These are phyloP conservation scores for Symbiodinium natans DNA, from an alignment of 73 alveolate genomes.

Conservation along the genomic window DNA sequence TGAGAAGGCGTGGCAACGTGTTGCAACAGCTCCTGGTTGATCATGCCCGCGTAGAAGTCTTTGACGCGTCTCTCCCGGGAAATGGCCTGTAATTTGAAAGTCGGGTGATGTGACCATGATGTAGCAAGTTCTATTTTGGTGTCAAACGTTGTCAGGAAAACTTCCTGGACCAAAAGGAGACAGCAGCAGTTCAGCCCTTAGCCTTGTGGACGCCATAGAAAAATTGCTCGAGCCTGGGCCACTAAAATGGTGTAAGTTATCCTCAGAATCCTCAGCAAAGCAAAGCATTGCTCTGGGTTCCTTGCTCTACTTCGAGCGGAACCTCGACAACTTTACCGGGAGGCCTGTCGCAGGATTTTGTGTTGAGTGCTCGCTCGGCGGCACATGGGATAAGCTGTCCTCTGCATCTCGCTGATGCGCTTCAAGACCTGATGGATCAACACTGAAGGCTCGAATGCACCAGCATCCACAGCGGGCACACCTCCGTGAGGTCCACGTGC, in stretches of 20 bases:
- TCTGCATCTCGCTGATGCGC: constrained; percentile 87
- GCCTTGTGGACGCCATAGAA: constrained; percentile 68
- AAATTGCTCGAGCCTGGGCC: constrained; percentile 37
- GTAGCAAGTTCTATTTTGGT: too few relatives aligned
- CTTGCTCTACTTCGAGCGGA: constrained; percentile 8
- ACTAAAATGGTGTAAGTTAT: background rate
- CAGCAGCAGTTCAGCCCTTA: background rate
- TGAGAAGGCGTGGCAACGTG: background rate
- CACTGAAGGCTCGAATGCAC: too few relatives aligned
- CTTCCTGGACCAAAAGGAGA: background rate
- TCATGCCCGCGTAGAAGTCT: constrained; percentile 68
- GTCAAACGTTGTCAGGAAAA: background rate
- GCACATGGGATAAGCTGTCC: background rate
- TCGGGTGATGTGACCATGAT: too few relatives aligned
- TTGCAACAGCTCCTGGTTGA: constrained; percentile 13
- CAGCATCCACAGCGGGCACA: too few relatives aligned
- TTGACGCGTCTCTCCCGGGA: constrained; percentile 49
- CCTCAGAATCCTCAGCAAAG: background rate
- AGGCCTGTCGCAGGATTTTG: background rate
- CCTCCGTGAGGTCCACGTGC: constrained; percentile 65
- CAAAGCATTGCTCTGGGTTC: background rate
- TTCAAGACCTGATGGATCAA: constrained; percentile 10
- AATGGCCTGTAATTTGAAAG: too few relatives aligned
- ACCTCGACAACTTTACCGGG: constrained; percentile 66
- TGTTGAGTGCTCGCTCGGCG: too few relatives aligned